A percentile compares a stretch with the other conserved stretches of the same genome.
phyloP scores from a whole-genome alignment of 163 green algal genomes.

The Trebouxia gelatinosa region DNA sequence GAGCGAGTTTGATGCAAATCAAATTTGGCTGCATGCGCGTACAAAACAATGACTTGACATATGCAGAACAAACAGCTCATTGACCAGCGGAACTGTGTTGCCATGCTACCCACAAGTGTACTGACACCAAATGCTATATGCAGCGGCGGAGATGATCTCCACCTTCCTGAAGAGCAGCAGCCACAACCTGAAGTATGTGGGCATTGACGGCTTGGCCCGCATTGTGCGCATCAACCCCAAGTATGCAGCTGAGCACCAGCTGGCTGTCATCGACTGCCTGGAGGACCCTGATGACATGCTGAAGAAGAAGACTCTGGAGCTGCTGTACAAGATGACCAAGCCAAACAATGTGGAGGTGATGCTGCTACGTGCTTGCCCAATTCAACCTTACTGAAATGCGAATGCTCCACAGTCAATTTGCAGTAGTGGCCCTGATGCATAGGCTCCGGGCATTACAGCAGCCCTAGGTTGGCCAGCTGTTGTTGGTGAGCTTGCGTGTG shows the following conservation, averaged over 20 bases:
- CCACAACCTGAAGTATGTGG: constrained; percentile 94
- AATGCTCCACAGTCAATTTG: neutral
- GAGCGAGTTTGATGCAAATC: neutral
- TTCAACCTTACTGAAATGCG: neutral
- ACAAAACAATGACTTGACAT: no score
- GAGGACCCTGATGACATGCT: constrained; percentile 93
- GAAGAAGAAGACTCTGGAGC: constrained; percentile 91
- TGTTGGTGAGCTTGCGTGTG: no score
- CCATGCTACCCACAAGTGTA: no score
- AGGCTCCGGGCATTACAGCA: no score
- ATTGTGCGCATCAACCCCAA: constrained; percentile 75
- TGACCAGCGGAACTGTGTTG: no score
- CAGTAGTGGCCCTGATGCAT: no score
- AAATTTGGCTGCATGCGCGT: no score
- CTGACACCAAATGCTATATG: no score
- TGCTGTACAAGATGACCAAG: constrained; percentile 95
- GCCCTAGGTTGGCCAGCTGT: no score
- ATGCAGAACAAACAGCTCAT: no score
- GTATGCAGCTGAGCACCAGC: constrained; percentile 74
- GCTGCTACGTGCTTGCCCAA: neutral
- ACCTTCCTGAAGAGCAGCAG: constrained; percentile 67
- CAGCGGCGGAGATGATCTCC: constrained; percentile 69
- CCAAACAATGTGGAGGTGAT: constrained; percentile 86
- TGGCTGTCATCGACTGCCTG: constrained; percentile 94
- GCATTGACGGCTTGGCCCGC: constrained; percentile 80